Base-by-base conservation (phyloP, 768 basidiomycete genomes). In the Nevesoporus exiguus region DNA sequence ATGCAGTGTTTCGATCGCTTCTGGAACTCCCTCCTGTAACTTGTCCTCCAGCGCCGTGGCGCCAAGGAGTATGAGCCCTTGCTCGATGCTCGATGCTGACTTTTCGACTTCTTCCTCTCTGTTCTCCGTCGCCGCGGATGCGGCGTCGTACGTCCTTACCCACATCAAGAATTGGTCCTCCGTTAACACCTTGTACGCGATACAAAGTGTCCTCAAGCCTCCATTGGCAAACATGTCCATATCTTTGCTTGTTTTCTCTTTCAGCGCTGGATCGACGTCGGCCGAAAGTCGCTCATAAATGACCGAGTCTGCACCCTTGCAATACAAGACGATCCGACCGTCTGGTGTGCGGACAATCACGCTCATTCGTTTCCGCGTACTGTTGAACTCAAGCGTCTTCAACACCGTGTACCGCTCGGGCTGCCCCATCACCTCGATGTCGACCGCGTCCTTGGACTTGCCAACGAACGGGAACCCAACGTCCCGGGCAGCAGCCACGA, bases 11-110 rank as follows among this genome's bases (percentile, higher is more conserved):
- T 93, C 93, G 59, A 99, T 98, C 2, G 96, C 89, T 54, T 97
- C 95, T 0, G 96, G 96, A 0, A 99, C 96, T 11, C 96, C 96
- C 66, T 90, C 93, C 66, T 99, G 96, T 56, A 98, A 74, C 75
- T 98, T 97, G 72, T 99, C 96, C 70, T 99, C 96, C 54, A 99
- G 72, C 1, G 96, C 96, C 1, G 96, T 98, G 11, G 95, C 96
- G 0, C 96, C 96, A 11, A 99, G 76, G 40, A 99, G 86, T n/a
- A 73, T 68, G 39, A 98, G 72, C 19, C 83, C 84, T 63, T 88
- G 86, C 68, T 98, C 96, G 56, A 98, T 82, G 62, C 79, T 61
- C 51, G 90, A 89, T 61, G 84, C 88, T 4, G 92, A 90, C 74
- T 85, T 88, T 56, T 98, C 95, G 17, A 98, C 83, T 72, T 90